Conservation (phyloP, 2,329 filamentous ascomycete species). For the Raffaelea ambrosiae region DNA sequence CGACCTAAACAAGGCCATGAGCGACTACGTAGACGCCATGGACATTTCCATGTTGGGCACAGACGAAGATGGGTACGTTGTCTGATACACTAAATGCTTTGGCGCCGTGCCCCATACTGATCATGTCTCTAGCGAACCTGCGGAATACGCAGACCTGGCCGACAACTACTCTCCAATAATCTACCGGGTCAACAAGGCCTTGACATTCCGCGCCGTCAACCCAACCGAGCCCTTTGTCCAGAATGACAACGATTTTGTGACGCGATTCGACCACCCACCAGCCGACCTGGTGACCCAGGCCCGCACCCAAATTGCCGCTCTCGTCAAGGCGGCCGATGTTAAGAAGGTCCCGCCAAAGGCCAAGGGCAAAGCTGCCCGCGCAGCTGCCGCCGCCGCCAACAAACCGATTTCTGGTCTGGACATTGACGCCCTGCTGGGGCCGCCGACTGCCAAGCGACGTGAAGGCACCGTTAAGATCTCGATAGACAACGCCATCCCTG, state of each 20-base stretch:
- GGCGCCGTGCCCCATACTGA: background rate
- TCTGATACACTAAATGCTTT: no score
- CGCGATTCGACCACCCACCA: constrained; percentile 64
- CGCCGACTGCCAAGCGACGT: constrained; percentile 12
- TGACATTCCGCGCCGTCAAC: constrained; percentile 73
- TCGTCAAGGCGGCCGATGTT: constrained; percentile 65
- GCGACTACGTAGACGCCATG: constrained; percentile 87
- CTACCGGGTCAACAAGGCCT: constrained; percentile 82
- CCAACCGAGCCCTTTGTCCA: constrained; percentile 56
- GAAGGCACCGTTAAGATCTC: constrained; percentile 29
- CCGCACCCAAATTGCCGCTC: constrained; percentile 46
- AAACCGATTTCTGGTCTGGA: constrained; percentile 89
- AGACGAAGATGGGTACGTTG: constrained; percentile 67
- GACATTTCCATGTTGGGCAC: constrained; percentile 64
- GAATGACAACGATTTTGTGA: constrained; percentile 53
- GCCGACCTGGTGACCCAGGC: constrained; percentile 54
- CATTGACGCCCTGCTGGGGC: constrained; percentile 67
- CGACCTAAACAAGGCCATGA: constrained; percentile 72
- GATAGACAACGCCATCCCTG: constrained; percentile 71
- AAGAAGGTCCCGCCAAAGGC: constrained; percentile 82
- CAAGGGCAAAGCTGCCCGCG: constrained; percentile 62
- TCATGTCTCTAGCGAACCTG: background rate
- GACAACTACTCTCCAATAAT: constrained; percentile 77
- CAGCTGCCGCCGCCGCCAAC: constrained; percentile 49
- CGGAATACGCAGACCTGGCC: constrained; percentile 68